Percentiles rank a stretch among this genome's conserved stretches.
Evolutionary conservation across 2,329 filamentous ascomycete genomes (phyloP).

Genomic region (Phymatotrichopsis omnivora): DNA sequence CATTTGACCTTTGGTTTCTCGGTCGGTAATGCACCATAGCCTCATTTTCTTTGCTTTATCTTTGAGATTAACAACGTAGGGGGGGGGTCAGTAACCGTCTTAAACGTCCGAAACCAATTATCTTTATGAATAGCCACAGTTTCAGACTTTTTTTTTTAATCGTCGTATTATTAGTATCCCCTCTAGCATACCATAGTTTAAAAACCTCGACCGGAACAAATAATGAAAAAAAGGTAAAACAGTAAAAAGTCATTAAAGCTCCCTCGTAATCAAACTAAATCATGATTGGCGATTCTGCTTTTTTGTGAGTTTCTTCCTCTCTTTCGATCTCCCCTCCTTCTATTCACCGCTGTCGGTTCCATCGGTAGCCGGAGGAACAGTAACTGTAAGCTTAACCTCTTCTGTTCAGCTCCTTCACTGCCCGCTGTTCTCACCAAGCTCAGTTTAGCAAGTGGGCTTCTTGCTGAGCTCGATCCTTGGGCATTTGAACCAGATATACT

Average conservation of each 20-base stretch:
- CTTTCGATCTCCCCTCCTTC: conserved; percentile 24
- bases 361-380: conserved; percentile 1
- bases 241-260: conserved; percentile 13
- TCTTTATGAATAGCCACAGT: too few relatives aligned
- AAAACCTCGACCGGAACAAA: conserved; percentile 13
- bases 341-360: conserved; percentile 19
- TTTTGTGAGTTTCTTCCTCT: conserved; percentile 27
- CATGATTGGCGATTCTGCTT: conserved; percentile 20
- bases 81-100: conserved; percentile 1
- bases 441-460: conserved; percentile 35
- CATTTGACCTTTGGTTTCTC: neutral
- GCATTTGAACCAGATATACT: conserved; percentile 25
- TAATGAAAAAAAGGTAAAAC: conserved; percentile 17
- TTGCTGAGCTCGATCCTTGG: conserved; percentile 30
- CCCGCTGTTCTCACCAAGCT: conserved; percentile 33
- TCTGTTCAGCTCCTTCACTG: conserved; percentile 23
- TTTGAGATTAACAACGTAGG: too few relatives aligned
- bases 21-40: neutral
- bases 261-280: neutral
- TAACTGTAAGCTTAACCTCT: conserved; percentile 28
- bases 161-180: neutral
- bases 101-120: conserved; percentile 13
- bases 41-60: neutral
- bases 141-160: too few relatives aligned
- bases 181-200: neutral